Base-by-base conservation (phyloP, 257 asterid species). In the Gynochthodes officinalis region DNA sequence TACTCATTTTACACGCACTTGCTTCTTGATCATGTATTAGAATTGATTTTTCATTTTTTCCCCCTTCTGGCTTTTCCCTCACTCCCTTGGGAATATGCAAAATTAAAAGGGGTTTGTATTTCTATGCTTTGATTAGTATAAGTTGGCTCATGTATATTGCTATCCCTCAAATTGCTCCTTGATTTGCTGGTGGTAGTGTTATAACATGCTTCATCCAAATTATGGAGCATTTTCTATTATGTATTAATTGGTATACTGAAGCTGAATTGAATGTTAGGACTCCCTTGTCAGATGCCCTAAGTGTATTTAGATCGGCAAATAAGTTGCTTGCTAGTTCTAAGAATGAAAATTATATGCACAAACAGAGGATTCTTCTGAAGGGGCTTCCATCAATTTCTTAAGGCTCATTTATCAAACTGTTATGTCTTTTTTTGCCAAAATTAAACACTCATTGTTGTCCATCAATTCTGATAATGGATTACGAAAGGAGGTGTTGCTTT, bases 321-420 rank as follows among this genome's bases (percentile, higher is more conserved):
- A 84, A 73, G 71, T 64, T 93, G 55, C 96, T 93, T 70, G 78
- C 71, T 57, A 76, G 73, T 63, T 78, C 87, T 79, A 69, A 78
- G 80, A 53, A 73, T 73, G 93, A 87, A 76, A 86, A 83, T 73
- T 93, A 43, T 90, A 90, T 72, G 65, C 75, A 67, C 84, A 89
- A 79, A 81, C 80, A 48, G 96, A 93, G 81, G 98, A 93, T 82
- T 77, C 76, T 63, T 80, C 97, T 32, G 96, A 89, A 75, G 97
- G 93, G 71, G 95, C 91, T 76, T 84, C 82, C 72, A 66, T 76
- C 55, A 84, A 73, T 66, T 92, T 93, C 79, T 78, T 93, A 82
- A 84, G 77, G 84, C 58, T 82, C 69, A 73, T 88, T 80, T 89
- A 89, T 76, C 85, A 73, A 52, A 74, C 77, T 62, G 44, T 89